Base-by-base conservation (phyloP, 495 filamentous ascomycete species). In the Xylaria castorea region DNA sequence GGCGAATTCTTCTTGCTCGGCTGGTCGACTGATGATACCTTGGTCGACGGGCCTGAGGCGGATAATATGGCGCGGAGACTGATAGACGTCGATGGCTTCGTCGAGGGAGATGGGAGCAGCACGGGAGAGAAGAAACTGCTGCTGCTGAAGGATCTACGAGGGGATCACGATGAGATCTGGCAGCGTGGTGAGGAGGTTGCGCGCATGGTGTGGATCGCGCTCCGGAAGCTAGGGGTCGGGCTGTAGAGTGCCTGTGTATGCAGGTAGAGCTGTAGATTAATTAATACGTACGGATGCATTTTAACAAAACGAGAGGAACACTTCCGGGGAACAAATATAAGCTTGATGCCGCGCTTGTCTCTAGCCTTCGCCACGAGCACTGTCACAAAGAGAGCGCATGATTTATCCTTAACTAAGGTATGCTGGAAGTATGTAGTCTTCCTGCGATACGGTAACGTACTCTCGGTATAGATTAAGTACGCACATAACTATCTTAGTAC, bases 151-250 rank as follows among this genome's bases (percentile, higher is more conserved):
- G 80, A 85, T 70, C 72, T 92, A n/a, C 70, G 74, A 12, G 92
- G 91, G 8, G 80, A 75, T n/a, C 92, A 94, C 83, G 87, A 93
- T 76, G 85, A 90, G 60, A 64, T 75, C 9, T 79, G 78, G 75
- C 40, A 68, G 66, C 48, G 76, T 58, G 77, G 78, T 11, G 40
- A 46, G 5, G 74, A 71, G 2, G 71, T 81, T 62, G 77, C 74
- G 58, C 71, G 64, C n/a, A 62, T 72, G 18, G 71, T 79, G 11
- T 46, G 71, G 64, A 32, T 80, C 60, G 69, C 44, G 38, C 46
- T 71, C 51, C 64, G 74, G 27, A 67, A 51, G 65, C 63, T 68
- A 18, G 48, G n/a, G 2, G 25, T 27, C 32, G 38, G 38, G 34
- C n/a, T 50, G 20, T 78, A 51, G 69, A 22, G 14, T 34, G 6